Evolutionary conservation across 108 stramenopile genomes (phyloP).

Genomic region (Licmophora abbreviata): DNA sequence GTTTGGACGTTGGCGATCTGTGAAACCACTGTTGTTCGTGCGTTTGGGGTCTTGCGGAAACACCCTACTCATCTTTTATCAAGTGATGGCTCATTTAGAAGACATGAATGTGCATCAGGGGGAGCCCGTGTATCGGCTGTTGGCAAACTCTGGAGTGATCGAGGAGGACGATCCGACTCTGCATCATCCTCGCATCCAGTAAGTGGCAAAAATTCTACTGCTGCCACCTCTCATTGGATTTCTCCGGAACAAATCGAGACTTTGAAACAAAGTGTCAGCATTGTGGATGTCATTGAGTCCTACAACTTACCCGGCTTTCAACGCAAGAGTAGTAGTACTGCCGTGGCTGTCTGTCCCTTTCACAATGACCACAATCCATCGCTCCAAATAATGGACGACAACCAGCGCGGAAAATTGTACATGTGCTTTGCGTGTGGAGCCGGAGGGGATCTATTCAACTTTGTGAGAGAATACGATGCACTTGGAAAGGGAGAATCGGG

Average conservation of each 20-base stretch:
- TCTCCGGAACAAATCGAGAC: slow-evolving; percentile 32
- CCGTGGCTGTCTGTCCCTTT: slow-evolving; percentile 84
- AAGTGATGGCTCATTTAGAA: no score
- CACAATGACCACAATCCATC: slow-evolving; percentile 88
- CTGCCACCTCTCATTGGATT: slow-evolving; percentile 1
- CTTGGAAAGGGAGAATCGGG: slow-evolving; percentile 14
- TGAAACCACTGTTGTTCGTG: no score
- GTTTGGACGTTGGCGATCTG: no score
- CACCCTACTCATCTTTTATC: no score
- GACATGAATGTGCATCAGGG: no score
- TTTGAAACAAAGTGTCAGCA: slow-evolving; percentile 42
- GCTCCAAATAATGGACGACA: slow-evolving; percentile 70
- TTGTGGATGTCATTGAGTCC: slow-evolving; percentile 53
- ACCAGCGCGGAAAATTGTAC: slow-evolving; percentile 59
- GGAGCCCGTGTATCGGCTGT: no score
- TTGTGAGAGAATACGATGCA: slow-evolving; percentile 66
- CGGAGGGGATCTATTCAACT: slow-evolving; percentile 83
- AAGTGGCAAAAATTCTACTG: no score
- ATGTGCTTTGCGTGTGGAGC: slow-evolving; percentile 95
- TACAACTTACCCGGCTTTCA: slow-evolving; percentile 47
- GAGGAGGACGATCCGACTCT: no score
- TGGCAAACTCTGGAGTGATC: no score
- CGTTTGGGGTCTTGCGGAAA: no score
- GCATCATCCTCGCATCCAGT: no score
- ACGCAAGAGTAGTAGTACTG: slow-evolving; percentile 26